Evolutionary conservation across 2,329 filamentous ascomycete genomes (phyloP), one percentile per base, ranked within the genome.

Genomic region (Penicillium verrucosum): DNA sequence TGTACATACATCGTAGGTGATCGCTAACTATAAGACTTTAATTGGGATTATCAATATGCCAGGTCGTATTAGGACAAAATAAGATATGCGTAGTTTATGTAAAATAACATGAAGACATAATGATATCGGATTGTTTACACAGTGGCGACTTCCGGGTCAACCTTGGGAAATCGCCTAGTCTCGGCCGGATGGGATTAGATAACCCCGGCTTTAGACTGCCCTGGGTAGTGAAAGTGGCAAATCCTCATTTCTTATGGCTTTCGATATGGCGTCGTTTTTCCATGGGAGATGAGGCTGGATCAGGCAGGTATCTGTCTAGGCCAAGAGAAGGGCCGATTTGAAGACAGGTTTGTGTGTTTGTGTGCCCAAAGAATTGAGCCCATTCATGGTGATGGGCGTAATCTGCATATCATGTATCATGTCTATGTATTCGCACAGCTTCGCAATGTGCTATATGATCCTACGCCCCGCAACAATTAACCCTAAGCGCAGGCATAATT

Each of bases 101-200:
- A 16, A 23, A 21, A 37, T 21, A 32, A 50, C 7, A 11, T 36
- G 14, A 30, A 27, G 18, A 21, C 37, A 2, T 16, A 21, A 10
- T 44, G 30, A 37, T 29, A 44, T 44, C 23, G 23, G n/a, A 29
- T 36, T 30, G 23, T 48, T 27, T 14, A 12, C 5, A 6, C 18
- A 42, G 58, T 60, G 58, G 58, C 53, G 18, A 51, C 21, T 11
- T 11, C 51, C 8, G 40, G 11, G 42, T 51, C 14, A 3, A 18
- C 18, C 18, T 18, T 18, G 18, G 18, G 2, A 59, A 54, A 7
- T 11, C 43, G 62, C 4, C 30, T 52, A 58, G 46, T n/a, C 43
- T 32, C 60, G 57, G 57, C 60, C 62, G 62, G 46, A 21, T 16
- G 45, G 43, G 45, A 23, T 46, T 37, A 18, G 27, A 10, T 23